A percentile compares a stretch with the other conserved stretches of the same genome.
Evolutionary conservation across 768 basidiomycete species (phyloP).

Genomic region (Nidula microcarpa): DNA sequence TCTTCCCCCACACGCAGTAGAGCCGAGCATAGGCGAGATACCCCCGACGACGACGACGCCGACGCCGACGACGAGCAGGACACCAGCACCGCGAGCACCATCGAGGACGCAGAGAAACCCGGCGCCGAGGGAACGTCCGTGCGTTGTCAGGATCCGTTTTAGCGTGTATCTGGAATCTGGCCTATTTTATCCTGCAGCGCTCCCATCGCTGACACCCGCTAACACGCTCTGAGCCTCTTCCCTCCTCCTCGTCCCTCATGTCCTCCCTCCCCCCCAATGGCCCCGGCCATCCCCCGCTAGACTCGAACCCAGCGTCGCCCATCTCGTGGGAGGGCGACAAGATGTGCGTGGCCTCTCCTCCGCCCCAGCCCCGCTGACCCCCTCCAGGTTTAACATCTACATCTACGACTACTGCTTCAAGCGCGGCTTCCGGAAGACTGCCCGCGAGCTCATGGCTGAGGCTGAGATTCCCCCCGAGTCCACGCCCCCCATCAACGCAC

Average conservation of each 20-base stretch:
- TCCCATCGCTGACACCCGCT: constrained; percentile 12
- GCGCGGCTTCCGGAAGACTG: constrained; percentile 74
- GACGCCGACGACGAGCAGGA: too few relatives aligned
- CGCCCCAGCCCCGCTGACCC: too few relatives aligned
- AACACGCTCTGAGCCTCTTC: constrained; percentile 8
- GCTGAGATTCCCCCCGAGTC: constrained; percentile 64
- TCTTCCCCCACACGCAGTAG: too few relatives aligned
- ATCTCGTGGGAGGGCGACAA: constrained; percentile 82
- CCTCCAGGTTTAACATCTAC: constrained; percentile 81
- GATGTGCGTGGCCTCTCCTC: constrained; percentile 49
- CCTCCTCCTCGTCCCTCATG: constrained; percentile 13
- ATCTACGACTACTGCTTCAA: constrained; percentile 84
- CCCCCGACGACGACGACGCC: too few relatives aligned
- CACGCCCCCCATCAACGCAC: constrained; percentile 76
- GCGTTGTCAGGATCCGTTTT: too few relatives aligned
- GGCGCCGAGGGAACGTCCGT: too few relatives aligned
- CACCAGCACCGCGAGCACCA: too few relatives aligned
- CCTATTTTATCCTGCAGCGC: constrained; percentile 9
- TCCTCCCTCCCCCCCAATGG: constrained; percentile 20
- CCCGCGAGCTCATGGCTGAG: constrained; percentile 60
- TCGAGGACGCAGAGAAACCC: too few relatives aligned
- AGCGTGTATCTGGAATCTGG: too few relatives aligned
- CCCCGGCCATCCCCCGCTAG: constrained; percentile 13
- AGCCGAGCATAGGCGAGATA: too few relatives aligned
- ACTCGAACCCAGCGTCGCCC: constrained; percentile 8